Conservation (phyloP, 2,329 filamentous ascomycete species). For the Verticillium tricorpus region DNA sequence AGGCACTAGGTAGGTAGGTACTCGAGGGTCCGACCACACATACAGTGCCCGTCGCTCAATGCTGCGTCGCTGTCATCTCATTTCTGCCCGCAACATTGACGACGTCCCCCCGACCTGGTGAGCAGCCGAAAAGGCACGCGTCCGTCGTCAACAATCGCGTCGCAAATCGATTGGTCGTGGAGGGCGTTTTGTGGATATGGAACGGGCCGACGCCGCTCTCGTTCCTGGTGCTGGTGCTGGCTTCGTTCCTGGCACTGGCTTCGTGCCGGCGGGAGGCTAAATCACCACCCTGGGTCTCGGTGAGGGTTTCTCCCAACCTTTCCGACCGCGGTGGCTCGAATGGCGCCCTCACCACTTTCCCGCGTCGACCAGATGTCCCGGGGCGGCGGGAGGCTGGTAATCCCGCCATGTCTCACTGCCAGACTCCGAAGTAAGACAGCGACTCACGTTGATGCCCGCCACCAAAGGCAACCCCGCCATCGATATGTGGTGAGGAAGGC, state of each 20-base stretch:
- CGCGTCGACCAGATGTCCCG: background rate
- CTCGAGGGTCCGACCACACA: background rate
- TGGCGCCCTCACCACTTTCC: background rate
- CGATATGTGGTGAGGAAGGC: background rate
- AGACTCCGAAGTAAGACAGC: background rate
- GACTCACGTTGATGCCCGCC: background rate
- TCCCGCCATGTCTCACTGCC: background rate
- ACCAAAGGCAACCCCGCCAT: background rate
- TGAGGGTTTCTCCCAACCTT: background rate
- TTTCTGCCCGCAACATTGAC: background rate
- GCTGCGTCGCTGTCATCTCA: background rate
- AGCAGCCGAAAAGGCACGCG: background rate
- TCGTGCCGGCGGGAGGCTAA: constrained; percentile 1
- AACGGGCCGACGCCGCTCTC: background rate
- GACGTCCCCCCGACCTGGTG: background rate
- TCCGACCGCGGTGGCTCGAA: background rate
- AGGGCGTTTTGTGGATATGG: background rate
- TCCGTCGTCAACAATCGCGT: background rate
- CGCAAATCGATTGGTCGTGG: background rate
- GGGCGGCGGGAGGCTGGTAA: background rate
- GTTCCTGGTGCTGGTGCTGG: background rate
- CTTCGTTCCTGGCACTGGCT: background rate
- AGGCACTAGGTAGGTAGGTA: background rate
- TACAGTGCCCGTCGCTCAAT: background rate
- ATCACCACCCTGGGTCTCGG: background rate